phyloP scores from a whole-genome alignment of 164 flowering plant species.

The Euptelea pleiosperma region DNA sequence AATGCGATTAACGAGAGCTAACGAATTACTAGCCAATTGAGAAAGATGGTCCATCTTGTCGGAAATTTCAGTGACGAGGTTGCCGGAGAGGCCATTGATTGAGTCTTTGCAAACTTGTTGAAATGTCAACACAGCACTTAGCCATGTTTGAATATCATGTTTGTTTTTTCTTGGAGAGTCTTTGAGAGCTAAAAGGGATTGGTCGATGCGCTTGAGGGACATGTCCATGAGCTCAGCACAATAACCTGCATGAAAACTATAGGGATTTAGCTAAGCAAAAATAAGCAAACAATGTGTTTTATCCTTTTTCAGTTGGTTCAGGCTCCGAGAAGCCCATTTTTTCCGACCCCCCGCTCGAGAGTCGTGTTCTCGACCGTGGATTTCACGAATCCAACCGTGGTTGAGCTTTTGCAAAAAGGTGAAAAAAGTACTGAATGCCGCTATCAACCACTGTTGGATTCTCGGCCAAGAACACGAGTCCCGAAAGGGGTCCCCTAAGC shows the following conservation, averaged over 20 bases:
- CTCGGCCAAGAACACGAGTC: too few relatives aligned
- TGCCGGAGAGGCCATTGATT: constrained; percentile 5
- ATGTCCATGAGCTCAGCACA: constrained; percentile 41
- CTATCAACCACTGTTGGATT: too few relatives aligned
- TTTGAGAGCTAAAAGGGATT: constrained; percentile 36
- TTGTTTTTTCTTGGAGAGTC: constrained; percentile 28
- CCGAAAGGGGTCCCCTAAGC: too few relatives aligned
- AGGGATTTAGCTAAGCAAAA: not conserved
- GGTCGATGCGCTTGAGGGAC: constrained; percentile 37
- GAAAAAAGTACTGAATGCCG: too few relatives aligned
- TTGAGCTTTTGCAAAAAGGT: too few relatives aligned
- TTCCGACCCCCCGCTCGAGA: too few relatives aligned
- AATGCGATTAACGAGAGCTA: constrained; percentile 48
- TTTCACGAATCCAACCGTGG: too few relatives aligned
- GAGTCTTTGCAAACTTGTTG: constrained; percentile 48
- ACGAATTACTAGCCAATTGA: constrained; percentile 35
- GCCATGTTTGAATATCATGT: constrained; percentile 51
- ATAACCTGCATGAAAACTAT: constrained; percentile 21
- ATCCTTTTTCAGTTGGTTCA: too few relatives aligned
- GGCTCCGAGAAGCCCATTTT: too few relatives aligned
- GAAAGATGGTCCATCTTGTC: constrained; percentile 37
- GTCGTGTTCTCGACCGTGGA: too few relatives aligned
- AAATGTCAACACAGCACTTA: constrained; percentile 47
- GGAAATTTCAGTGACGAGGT: constrained; percentile 15
- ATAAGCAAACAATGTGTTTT: too few relatives aligned